Evolutionary conservation across 495 filamentous ascomycete genomes (phyloP).

Genomic region (Hypoxylon intermedium): DNA sequence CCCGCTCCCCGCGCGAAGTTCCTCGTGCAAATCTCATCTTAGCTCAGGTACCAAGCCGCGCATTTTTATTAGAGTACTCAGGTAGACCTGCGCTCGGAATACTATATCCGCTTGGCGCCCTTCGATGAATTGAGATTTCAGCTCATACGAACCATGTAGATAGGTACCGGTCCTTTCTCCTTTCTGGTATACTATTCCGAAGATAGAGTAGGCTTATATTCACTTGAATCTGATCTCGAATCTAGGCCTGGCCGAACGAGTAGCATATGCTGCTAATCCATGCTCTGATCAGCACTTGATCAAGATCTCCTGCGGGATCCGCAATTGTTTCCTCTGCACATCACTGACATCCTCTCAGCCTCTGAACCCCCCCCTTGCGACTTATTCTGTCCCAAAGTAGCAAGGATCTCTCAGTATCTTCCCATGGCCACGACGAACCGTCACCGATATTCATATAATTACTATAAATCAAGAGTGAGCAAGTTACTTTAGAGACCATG

Average conservation of each 20-base stretch:
- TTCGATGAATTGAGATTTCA: constrained; percentile 4
- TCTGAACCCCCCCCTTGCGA: too few relatives aligned
- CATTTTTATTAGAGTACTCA: not conserved
- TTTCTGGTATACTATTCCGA: too few relatives aligned
- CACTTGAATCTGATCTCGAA: not conserved
- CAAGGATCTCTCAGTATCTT: too few relatives aligned
- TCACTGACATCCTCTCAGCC: not conserved
- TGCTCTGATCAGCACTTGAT: constrained; percentile 23
- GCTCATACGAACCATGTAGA: not conserved
- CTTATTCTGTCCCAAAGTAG: too few relatives aligned
- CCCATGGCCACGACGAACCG: too few relatives aligned
- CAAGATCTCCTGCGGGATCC: constrained; percentile 26
- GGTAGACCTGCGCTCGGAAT: too few relatives aligned
- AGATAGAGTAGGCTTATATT: not conserved
- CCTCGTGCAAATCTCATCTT: constrained; percentile 1
- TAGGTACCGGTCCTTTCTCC: not conserved
- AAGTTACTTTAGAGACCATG: too few relatives aligned
- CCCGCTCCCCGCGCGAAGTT: constrained; percentile 1
- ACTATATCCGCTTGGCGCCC: too few relatives aligned
- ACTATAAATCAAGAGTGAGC: too few relatives aligned
- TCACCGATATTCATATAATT: too few relatives aligned
- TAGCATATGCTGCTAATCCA: constrained; percentile 24
- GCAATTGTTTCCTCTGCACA: not conserved
- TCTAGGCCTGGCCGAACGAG: constrained; percentile 9
- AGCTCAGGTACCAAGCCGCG: not conserved